phyloP scores from a whole-genome alignment of 139 green algal species.

The Volvox reticuliferus region DNA sequence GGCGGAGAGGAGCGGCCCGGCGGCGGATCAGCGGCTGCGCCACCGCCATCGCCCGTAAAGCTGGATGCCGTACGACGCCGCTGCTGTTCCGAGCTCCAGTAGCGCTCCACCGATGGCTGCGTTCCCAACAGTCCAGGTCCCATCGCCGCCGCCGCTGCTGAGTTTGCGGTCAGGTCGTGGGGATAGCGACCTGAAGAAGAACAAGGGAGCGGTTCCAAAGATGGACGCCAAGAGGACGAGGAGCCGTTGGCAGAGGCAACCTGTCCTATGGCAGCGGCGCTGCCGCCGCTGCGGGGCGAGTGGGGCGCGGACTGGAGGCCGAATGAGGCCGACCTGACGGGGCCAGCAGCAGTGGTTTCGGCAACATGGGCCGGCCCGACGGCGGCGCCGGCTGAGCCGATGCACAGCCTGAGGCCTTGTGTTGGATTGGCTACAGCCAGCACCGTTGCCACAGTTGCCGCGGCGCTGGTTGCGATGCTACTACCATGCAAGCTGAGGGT shows the following conservation, averaged over 20 bases:
- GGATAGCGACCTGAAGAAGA: not conserved
- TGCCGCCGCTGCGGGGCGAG: not conserved
- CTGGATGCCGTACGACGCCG: too few species aligned
- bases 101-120: too few species aligned
- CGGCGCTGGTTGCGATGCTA: too few species aligned
- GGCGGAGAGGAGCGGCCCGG: not conserved
- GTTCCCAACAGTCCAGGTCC: not conserved
- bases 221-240: not conserved
- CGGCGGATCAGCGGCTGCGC: not conserved
- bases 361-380: not conserved
- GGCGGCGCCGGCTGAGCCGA: not conserved
- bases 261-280: not conserved
- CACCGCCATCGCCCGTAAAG: not conserved
- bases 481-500: too few species aligned
- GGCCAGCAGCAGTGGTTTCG: not conserved
- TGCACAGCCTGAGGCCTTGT: not conserved
- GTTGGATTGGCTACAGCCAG: not conserved
- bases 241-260: not conserved
- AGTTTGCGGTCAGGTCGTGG: not conserved
- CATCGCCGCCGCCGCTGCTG: not conserved
- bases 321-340: not conserved
- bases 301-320: not conserved
- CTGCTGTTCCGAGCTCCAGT: too few species aligned
- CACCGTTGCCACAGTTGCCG: not conserved
- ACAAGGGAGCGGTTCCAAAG: slow-evolving; percentile 7